A percentile compares a stretch with the other conserved stretches of the same genome.
Evolutionary conservation across 2,329 filamentous ascomycete species (phyloP).

Genomic region (Penicillium fuscoglaucum): DNA sequence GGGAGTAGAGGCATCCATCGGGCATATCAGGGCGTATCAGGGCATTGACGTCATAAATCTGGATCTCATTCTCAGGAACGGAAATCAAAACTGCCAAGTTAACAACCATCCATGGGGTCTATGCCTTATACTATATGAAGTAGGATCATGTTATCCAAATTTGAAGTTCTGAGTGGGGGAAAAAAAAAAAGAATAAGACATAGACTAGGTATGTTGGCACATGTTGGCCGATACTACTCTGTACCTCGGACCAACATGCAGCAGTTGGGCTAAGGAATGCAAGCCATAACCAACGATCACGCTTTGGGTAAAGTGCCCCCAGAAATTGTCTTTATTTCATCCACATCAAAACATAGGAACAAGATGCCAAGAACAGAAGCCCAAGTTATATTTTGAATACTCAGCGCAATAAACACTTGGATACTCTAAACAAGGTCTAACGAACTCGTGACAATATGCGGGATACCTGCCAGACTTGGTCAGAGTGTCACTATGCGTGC

Average conservation of each 20-base stretch:
- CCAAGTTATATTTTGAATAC: no score
- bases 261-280: background rate
- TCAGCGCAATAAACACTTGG: background rate
- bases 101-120: background rate
- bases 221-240: background rate
- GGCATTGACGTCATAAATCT: conserved; percentile 20
- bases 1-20: no score
- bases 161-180: background rate
- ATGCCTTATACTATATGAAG: background rate
- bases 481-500: background rate
- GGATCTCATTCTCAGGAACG: conserved; percentile 14
- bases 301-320: background rate
- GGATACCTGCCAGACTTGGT: background rate
- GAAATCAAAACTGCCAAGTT: background rate
- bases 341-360: no score
- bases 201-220: background rate
- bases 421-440: background rate
- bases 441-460: background rate
- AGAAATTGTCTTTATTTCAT: background rate
- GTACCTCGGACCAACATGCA: background rate
- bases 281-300: background rate
- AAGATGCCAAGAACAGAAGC: background rate
- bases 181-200: no score
- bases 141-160: background rate
- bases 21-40: background rate